phyloP scores from a whole-genome alignment of 257 asterid genomes.

The Verbena officinalis region DNA sequence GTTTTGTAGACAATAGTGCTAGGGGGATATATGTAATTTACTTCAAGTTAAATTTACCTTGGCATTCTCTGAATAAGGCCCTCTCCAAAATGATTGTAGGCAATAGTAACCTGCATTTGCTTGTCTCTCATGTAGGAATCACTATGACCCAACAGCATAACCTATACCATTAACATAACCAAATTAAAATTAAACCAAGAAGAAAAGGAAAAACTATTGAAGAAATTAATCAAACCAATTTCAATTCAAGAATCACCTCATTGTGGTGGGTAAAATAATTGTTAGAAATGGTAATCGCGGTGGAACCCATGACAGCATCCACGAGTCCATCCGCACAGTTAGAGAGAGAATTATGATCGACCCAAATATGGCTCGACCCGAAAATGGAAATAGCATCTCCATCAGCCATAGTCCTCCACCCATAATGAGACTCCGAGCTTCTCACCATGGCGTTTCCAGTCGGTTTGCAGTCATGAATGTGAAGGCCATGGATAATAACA shows the following conservation, averaged over 20 bases:
- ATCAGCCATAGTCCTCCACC: slow-evolving; percentile 96
- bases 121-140: slow-evolving; percentile 82
- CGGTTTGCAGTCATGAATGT: slow-evolving; percentile 81
- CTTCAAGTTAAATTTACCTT: slow-evolving; percentile 48
- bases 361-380: slow-evolving; percentile 91
- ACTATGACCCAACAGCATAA: slow-evolving; percentile 93
- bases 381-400: slow-evolving; percentile 89
- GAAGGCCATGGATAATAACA: slow-evolving; percentile 78
- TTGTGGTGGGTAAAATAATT: slow-evolving; percentile 87
- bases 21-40: neutral
- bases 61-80: slow-evolving; percentile 98
- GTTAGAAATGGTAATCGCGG: slow-evolving; percentile 87
- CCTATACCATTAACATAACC: slow-evolving; percentile 46
- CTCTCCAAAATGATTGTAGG: slow-evolving; percentile 89
- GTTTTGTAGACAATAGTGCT: too few relatives aligned
- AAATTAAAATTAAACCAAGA: neutral
- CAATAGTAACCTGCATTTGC: slow-evolving; percentile 96
- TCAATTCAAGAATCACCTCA: slow-evolving; percentile 51
- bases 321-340: slow-evolving; percentile 93
- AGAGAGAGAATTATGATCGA: slow-evolving; percentile 86
- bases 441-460: slow-evolving; percentile 96
- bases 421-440: slow-evolving; percentile 80
- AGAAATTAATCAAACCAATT: neutral
- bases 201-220: neutral
- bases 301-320: slow-evolving; percentile 96